Evolutionary conservation across 768 basidiomycete species (phyloP), one percentile per base, ranked within the genome.

Genomic region (Kwoniella shandongensis): DNA sequence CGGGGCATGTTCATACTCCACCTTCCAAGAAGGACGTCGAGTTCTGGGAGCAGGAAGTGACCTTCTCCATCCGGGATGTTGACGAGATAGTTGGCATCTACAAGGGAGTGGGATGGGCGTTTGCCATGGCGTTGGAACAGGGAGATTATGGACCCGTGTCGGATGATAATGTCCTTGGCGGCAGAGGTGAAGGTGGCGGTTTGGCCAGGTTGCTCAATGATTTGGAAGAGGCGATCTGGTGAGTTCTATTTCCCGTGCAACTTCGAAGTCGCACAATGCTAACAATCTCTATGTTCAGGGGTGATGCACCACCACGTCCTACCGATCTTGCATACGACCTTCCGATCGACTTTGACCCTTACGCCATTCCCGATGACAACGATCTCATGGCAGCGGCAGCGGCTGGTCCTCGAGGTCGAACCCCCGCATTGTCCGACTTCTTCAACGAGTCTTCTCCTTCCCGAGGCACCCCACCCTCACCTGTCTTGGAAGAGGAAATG

Each of bases 171-270:
- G 57, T 62, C 0, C 35, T 65, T 1, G 66, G 60, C 12, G 20
- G n/a, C 3, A 51, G 54, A 11, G 62, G 62, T 10, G 45, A 59
- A 25, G 67, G 65, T 10, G 63, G 59, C 3, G 60, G 62, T 57
- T 62, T 67, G 48, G 57, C 59, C 3, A 51, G 70, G 22, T 42
- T 72, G 17, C 58, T 72, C 22, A 67, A 67, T 40, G 70, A 72
- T 59, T 57, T 72, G 7, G 70, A 72, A 44, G 68, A 69, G 46
- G 66, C 59, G 7, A 27, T 69, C 20, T 72, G 70, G 70, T 68
- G 41, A 48, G 66, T 59, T 7, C 5, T 0, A 10, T 30, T 26
- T 51, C 17, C 12, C 15, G 2, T 17, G 36, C 13, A 12, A 25
- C 38, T 22, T 46, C 1, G 6, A 6, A 18, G 18, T 44, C 6